Base-by-base conservation (phyloP, 768 basidiomycete genomes). In the Strobilomyces dryophilus region DNA sequence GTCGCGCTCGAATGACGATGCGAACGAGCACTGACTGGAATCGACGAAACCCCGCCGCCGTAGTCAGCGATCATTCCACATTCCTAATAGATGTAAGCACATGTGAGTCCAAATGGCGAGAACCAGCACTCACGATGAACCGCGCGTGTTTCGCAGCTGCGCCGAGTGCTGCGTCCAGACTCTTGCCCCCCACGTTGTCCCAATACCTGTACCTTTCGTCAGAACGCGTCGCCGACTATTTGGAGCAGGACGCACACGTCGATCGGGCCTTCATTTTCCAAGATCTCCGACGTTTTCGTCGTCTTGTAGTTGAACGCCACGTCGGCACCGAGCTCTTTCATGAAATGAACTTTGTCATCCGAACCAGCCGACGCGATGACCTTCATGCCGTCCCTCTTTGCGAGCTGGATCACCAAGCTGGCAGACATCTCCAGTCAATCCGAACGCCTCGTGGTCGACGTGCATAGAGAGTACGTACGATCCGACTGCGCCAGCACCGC, bases 261-360 rank as follows among this genome's bases (percentile, higher is more conserved):
- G 42, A 85, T 74, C 0, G 78, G 80, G 2, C 84, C 85, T 57
- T 87, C 76, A 52, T 74, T 75, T 54, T 64, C 62, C 36, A 91
- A 68, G 3, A 85, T 71, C 11, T 83, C 79, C 1, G 60, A 61
- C 0, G 79, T 81, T 44, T 72, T 70, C 1, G 72, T 72, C 0
- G 77, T 87, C 74, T 90, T 86, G 70, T 86, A 89, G 65, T 89
- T 87, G 72, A 87, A 88, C 1, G 76, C 81, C 7, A 84, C 77
- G 58, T 90, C 86, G 0, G 81, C 80, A 1, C 85, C 87, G n/a
- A 86, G 58, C 3, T 76, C 74, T 45, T 76, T 76, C 68, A 85
- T 67, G 61, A 78, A 85, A 5, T 73, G 64, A 7, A 89, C 84
- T 66, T 91, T 89, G 48, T 85, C 83, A 18, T 89, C 84, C 0